These are phyloP conservation scores for Chalciporus piperatus DNA, from an alignment of 768 basidiomycete genomes.

Conservation along the genomic window DNA sequence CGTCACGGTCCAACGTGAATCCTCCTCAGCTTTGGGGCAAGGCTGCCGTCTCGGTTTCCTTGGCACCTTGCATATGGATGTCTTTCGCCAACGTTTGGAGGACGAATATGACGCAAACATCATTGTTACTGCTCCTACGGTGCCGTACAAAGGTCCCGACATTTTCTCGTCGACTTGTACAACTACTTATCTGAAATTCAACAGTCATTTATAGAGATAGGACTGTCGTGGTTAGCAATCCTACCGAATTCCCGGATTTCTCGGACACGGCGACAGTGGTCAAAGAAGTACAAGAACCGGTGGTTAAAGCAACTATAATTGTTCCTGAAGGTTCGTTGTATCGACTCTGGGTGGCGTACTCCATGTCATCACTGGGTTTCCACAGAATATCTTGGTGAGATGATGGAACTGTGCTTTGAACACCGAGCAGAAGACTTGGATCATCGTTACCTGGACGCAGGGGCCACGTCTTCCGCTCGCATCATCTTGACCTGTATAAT, in stretches of 20 bases:
- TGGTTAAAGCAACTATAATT: slow-evolving; percentile 91
- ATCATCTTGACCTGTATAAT: slow-evolving; percentile 79
- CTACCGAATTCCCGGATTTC: slow-evolving; percentile 91
- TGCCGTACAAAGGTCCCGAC: slow-evolving; percentile 73
- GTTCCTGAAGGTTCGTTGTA: slow-evolving; percentile 75
- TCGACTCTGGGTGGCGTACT: neutral
- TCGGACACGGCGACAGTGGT: slow-evolving; percentile 59
- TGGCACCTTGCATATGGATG: slow-evolving; percentile 95
- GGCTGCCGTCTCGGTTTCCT: slow-evolving; percentile 94
- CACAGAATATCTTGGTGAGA: slow-evolving; percentile 86
- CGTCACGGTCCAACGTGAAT: slow-evolving; percentile 88
- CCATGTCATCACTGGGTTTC: neutral
- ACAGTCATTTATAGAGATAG: slow-evolving; percentile 74
- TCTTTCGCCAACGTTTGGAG: slow-evolving; percentile 92
- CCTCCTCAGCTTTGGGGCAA: slow-evolving; percentile 91
- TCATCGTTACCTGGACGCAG: slow-evolving; percentile 77
- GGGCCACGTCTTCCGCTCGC: slow-evolving; percentile 43
- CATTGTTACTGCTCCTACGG: slow-evolving; percentile 93
- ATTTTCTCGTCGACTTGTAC: neutral
- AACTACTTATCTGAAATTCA: neutral
- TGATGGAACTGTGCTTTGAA: slow-evolving; percentile 91
- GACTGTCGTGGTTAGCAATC: slow-evolving; percentile 75
- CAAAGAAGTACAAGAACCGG: slow-evolving; percentile 83
- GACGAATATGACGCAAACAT: slow-evolving; percentile 96
- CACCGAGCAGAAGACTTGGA: slow-evolving; percentile 84